Evolutionary conservation across 1,139 yeast species (phyloP).

Genomic region (Yamadazyma dendronema): DNA sequence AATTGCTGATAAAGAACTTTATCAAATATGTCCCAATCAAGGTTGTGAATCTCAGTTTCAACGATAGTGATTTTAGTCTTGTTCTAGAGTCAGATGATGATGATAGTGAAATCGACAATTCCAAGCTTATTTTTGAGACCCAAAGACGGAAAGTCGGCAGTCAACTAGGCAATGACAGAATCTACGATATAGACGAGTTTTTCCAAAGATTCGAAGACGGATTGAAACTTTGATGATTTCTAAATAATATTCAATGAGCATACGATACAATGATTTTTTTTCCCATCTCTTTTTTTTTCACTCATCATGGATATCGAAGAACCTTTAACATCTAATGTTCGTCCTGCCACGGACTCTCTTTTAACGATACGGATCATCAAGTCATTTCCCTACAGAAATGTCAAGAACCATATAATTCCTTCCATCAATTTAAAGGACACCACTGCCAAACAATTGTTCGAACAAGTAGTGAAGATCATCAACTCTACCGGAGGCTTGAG

Average conservation of each 20-base stretch:
- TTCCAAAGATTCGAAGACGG: constrained; percentile 24
- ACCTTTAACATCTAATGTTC: constrained; percentile 65
- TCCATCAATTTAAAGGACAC: constrained; percentile 70
- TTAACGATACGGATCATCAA: constrained; percentile 84
- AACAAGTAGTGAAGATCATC: constrained; percentile 45
- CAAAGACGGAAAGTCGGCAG: constrained; percentile 21
- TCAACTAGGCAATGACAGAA: constrained; percentile 23
- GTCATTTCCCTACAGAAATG: constrained; percentile 90
- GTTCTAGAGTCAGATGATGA: constrained; percentile 16
- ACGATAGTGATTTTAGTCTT: constrained; percentile 18
- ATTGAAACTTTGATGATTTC: constrained; percentile 14
- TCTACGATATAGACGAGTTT: constrained; percentile 27
- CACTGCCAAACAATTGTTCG: constrained; percentile 64
- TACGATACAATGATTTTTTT: constrained; percentile 3
- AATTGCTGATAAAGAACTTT: constrained; percentile 12
- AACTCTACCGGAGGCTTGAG: constrained; percentile 67
- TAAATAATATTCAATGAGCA: constrained; percentile 10
- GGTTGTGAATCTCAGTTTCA: constrained; percentile 12
- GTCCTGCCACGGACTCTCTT: constrained; percentile 69
- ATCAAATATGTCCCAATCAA: constrained; percentile 17
- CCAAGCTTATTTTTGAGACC: constrained; percentile 25
- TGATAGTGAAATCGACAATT: constrained; percentile 20
- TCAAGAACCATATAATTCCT: constrained; percentile 72
- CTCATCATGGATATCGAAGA: constrained; percentile 36
- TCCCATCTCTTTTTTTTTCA: neutral